These are phyloP conservation scores for Caryopteris hybrid DNA, from an alignment of 305 asterid genomes.

Conservation along the genomic window DNA sequence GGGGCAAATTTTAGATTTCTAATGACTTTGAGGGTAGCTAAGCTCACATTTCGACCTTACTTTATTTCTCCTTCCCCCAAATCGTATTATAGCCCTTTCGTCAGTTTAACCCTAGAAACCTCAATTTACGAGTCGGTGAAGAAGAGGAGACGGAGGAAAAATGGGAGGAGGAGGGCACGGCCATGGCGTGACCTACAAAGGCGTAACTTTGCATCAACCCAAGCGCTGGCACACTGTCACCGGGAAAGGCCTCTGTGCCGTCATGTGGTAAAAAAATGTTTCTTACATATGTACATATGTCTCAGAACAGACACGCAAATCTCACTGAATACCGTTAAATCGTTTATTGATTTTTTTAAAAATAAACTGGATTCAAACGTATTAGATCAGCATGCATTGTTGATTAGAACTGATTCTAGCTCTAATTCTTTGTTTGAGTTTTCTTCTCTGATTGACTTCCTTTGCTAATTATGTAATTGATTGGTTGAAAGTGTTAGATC, in stretches of 20 bases:
- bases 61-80: conserved; percentile 15
- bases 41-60: neutral
- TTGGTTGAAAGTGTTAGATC: conserved; percentile 4
- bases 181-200: conserved; percentile 76
- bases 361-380: neutral
- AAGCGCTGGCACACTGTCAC: conserved; percentile 92
- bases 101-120: conserved; percentile 23
- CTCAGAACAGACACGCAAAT: neutral
- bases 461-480: neutral
- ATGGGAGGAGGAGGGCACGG: conserved; percentile 77
- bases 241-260: conserved; percentile 93
- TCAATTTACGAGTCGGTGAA: neutral
- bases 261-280: conserved; percentile 62
- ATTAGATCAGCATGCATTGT: conserved; percentile 16
- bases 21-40: conserved; percentile 7
- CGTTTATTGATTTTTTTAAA: neutral
- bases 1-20: conserved; percentile 6
- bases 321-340: neutral
- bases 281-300: neutral
- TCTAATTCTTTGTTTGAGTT: neutral
- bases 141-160: neutral
- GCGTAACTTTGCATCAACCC: conserved; percentile 72
- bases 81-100: neutral
- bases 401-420: conserved; percentile 1
- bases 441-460: neutral